Evolutionary conservation across 108 stramenopile species (phyloP).

Genomic region (Craspedostauros australis): DNA sequence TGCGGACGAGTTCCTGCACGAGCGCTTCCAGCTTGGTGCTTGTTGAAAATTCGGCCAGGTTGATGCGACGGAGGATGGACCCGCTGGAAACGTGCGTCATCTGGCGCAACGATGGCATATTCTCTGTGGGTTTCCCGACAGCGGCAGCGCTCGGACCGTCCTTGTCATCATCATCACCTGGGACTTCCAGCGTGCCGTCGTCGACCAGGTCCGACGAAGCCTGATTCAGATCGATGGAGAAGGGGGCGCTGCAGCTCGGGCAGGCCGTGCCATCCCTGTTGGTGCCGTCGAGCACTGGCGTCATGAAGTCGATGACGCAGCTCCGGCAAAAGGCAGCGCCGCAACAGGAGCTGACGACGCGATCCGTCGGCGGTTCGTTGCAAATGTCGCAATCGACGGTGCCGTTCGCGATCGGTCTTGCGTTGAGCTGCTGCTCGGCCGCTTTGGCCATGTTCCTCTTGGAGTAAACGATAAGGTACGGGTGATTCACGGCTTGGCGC

Average conservation of each 20-base stretch:
- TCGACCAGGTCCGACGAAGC: slow-evolving; percentile 47
- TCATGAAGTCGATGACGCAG: slow-evolving; percentile 79
- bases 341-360: slow-evolving; percentile 76
- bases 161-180: no score
- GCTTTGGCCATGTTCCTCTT: slow-evolving; percentile 16
- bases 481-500: slow-evolving; percentile 97
- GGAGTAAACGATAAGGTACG: slow-evolving; percentile 73
- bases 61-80: slow-evolving; percentile 88
- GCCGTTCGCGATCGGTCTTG: slow-evolving; percentile 68
- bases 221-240: slow-evolving; percentile 78
- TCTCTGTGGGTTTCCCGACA: slow-evolving; percentile 3
- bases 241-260: slow-evolving; percentile 71
- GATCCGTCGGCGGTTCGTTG: slow-evolving; percentile 68
- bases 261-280: slow-evolving; percentile 36
- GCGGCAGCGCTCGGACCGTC: slow-evolving; percentile 1
- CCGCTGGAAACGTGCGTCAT: slow-evolving; percentile 66
- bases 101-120: slow-evolving; percentile 73
- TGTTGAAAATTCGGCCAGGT: slow-evolving; percentile 91
- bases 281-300: slow-evolving; percentile 35
- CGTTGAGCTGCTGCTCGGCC: slow-evolving; percentile 11
- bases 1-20: slow-evolving; percentile 81
- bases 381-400: slow-evolving; percentile 73
- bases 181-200: slow-evolving; percentile 35
- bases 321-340: slow-evolving; percentile 65
- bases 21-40: slow-evolving; percentile 96